Evolutionary conservation across 2,329 filamentous ascomycete genomes (phyloP).

Genomic region (Colletotrichum higginsianum): DNA sequence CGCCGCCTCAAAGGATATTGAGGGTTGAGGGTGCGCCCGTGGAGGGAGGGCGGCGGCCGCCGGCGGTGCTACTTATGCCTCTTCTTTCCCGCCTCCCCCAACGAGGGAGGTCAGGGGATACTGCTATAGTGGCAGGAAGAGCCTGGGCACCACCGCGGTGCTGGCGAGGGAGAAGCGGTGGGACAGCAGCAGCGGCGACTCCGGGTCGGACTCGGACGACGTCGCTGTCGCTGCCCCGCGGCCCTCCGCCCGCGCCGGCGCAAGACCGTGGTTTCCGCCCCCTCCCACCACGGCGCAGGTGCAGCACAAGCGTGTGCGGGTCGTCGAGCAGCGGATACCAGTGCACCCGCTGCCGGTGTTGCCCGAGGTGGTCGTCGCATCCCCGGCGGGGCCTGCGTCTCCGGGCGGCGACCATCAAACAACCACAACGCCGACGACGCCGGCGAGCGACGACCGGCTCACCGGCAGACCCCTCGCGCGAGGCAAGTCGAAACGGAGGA

Average conservation of each 20-base stretch:
- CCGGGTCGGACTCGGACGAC: constrained; percentile 51
- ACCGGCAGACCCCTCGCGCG: constrained; percentile 19
- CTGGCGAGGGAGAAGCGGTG: constrained; percentile 52
- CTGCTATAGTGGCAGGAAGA: constrained; percentile 45
- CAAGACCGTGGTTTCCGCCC: constrained; percentile 51
- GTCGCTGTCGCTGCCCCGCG: constrained; percentile 44
- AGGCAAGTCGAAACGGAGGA: constrained; percentile 59
- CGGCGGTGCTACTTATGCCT: neutral
- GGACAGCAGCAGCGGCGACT: constrained; percentile 52
- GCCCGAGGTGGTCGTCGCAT: constrained; percentile 29
- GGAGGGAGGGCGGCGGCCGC: constrained; percentile 49
- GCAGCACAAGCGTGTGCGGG: constrained; percentile 29
- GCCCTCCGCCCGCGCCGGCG: constrained; percentile 35
- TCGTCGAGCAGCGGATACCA: constrained; percentile 39
- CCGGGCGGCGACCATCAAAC: neutral
- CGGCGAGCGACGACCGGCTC: constrained; percentile 26
- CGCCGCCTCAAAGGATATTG: constrained; percentile 62
- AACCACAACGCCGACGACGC: constrained; percentile 46
- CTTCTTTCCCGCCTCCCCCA: constrained; percentile 29
- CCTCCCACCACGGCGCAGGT: constrained; percentile 54
- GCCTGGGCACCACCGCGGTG: constrained; percentile 55
- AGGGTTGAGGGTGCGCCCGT: constrained; percentile 65
- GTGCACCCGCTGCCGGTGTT: constrained; percentile 39
- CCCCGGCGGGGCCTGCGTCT: constrained; percentile 39
- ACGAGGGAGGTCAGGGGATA: constrained; percentile 9